Conservation (phyloP, 495 filamentous ascomycete species). For the Acidomyces sp. region DNA sequence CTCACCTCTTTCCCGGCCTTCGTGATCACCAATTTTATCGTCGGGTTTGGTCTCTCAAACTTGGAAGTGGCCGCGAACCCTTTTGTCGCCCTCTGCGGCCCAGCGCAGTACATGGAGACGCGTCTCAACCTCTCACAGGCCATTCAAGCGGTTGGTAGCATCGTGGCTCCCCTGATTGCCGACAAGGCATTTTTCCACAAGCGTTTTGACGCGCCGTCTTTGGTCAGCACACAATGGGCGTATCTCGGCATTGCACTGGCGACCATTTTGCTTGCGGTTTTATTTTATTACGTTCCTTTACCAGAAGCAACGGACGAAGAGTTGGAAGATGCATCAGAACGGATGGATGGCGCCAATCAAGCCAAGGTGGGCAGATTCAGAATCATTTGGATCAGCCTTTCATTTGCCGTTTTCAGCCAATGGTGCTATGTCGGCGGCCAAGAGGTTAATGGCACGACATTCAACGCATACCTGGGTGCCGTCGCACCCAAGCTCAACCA, state of each 20-base stretch:
- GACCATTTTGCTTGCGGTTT: conserved; percentile 48
- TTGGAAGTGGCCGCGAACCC: conserved; percentile 55
- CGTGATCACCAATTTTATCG: conserved; percentile 52
- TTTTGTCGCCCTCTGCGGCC: conserved; percentile 56
- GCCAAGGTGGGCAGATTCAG: conserved; percentile 33
- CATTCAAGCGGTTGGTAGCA: conserved; percentile 52
- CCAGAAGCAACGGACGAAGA: conserved; percentile 57
- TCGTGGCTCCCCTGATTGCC: conserved; percentile 49
- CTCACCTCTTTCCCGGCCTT: conserved; percentile 53
- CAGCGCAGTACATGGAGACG: conserved; percentile 50
- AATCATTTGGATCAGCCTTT: conserved; percentile 46
- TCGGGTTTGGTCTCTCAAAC: conserved; percentile 49
- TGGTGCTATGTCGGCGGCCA: conserved; percentile 57
- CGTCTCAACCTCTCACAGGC: conserved; percentile 55
- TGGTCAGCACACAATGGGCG: conserved; percentile 59
- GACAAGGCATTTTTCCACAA: conserved; percentile 44
- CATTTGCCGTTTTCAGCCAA: conserved; percentile 43
- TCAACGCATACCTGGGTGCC: conserved; percentile 31
- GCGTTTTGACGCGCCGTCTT: conserved; percentile 34
- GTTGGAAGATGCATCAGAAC: conserved; percentile 41
- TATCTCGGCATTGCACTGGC: conserved; percentile 58
- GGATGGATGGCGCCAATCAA: conserved; percentile 39
- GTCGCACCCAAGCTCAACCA: conserved; percentile 27
- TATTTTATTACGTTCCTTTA: conserved; percentile 51
- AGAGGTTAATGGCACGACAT: conserved; percentile 41